A percentile compares a stretch with the other conserved stretches of the same genome.
These are phyloP conservation scores for Gracilaria vermiculophylla DNA, from an alignment of 23 red algal genomes.

Conservation along the genomic window DNA sequence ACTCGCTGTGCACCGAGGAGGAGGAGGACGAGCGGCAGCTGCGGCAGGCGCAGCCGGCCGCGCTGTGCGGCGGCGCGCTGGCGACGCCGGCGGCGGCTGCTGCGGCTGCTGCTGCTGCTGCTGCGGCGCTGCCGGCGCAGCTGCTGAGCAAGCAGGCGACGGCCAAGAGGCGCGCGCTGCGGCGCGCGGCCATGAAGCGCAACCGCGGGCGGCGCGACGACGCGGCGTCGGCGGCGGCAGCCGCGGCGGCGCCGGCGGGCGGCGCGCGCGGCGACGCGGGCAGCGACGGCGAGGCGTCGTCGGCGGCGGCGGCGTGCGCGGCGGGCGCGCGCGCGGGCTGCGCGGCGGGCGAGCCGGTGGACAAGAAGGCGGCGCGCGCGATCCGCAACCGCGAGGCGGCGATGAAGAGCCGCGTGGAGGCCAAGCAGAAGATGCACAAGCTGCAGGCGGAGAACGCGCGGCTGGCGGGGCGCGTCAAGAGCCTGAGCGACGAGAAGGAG, in stretches of 20 bases:
- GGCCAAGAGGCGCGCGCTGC: constrained; percentile 13
- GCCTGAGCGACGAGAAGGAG: constrained; percentile 44
- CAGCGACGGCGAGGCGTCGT: not conserved
- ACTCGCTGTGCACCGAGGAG: constrained; percentile 29
- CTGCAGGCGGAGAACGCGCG: constrained; percentile 55
- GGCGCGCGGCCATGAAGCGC: constrained; percentile 7
- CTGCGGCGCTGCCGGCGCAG: not conserved
- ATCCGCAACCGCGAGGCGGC: constrained; percentile 77
- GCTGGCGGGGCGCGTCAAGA: constrained; percentile 32
- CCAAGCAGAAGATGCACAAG: constrained; percentile 65
- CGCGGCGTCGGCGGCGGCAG: not conserved
- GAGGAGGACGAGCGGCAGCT: too few species aligned
- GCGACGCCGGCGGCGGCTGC: not conserved
- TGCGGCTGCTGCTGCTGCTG: not conserved
- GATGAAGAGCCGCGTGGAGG: constrained; percentile 64
- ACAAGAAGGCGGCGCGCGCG: constrained; percentile 66
- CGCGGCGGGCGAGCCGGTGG: constrained; percentile 30
- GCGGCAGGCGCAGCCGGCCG: too few species aligned
- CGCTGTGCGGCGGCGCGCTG: not conserved
- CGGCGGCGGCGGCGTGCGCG: not conserved
- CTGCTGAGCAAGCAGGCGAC: not conserved
- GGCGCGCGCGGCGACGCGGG: not conserved
- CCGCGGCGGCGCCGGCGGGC: not conserved
- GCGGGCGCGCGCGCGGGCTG: not conserved
- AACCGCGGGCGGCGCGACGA: constrained; percentile 6